Percentiles rank a stretch among this genome's conserved stretches.
Conservation (phyloP, 2,329 filamentous ascomycete species). For the Cladosporium sp. region DNA sequence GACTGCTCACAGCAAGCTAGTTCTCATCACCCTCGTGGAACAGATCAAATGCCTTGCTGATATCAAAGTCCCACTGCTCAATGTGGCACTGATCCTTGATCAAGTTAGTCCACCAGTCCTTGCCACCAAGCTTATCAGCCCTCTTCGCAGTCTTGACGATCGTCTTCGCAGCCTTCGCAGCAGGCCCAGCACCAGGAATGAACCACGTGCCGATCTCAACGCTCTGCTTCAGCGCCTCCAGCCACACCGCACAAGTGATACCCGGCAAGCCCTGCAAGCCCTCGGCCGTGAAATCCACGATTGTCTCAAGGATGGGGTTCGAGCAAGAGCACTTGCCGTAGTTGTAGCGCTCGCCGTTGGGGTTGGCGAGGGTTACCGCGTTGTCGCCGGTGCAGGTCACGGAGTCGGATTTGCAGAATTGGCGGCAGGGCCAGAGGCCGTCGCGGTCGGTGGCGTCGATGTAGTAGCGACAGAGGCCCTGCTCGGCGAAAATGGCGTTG, state of each 20-base stretch:
- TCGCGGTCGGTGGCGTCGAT: constrained; percentile 8
- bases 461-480: constrained; percentile 13
- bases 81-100: constrained; percentile 3
- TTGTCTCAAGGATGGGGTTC: background rate
- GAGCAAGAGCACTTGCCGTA: constrained; percentile 9
- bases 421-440: background rate
- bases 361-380: background rate
- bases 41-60: constrained; percentile 13
- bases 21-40: constrained; percentile 1
- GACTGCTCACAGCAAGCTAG: background rate
- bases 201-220: background rate
- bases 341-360: constrained; percentile 7
- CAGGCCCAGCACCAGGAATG: background rate
- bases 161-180: constrained; percentile 10
- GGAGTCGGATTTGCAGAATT: background rate
- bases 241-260: constrained; percentile 12
- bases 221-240: constrained; percentile 5
- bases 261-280: background rate
- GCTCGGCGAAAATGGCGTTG: background rate
- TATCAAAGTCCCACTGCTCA: constrained; percentile 12
- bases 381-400: constrained; percentile 7
- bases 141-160: constrained; percentile 2
- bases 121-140: constrained; percentile 11
- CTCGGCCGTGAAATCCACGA: constrained; percentile 7
- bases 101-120: constrained; percentile 4